Conservation (phyloP, 2,329 filamentous ascomycete genomes). For the Fusarium goolgardi region DNA sequence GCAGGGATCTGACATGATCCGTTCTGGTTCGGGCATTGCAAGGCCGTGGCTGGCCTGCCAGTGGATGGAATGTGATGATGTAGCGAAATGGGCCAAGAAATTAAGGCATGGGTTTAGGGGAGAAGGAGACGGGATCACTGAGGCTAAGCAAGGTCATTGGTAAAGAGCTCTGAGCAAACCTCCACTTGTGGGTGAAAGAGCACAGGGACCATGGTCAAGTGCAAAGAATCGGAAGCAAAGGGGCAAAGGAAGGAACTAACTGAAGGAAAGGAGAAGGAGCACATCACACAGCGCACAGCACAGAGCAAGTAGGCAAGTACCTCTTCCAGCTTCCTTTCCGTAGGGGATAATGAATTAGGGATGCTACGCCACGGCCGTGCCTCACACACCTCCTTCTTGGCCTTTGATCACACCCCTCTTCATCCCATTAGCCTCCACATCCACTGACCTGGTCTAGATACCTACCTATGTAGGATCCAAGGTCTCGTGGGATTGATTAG, state of each 20-base stretch:
- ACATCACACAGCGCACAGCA: background rate
- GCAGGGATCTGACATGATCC: slow-evolving; percentile 31
- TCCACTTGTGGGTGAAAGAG: slow-evolving; percentile 11
- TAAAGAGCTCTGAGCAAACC: slow-evolving; percentile 18
- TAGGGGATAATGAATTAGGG: background rate
- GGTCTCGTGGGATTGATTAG: slow-evolving; percentile 33
- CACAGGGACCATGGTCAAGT: slow-evolving; percentile 22
- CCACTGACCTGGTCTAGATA: slow-evolving; percentile 5
- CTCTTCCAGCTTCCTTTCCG: background rate
- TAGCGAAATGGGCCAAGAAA: slow-evolving; percentile 38
- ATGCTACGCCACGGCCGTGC: slow-evolving; percentile 7
- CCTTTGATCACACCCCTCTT: slow-evolving; percentile 3
- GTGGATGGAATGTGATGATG: slow-evolving; percentile 43
- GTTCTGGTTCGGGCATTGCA: slow-evolving; percentile 35
- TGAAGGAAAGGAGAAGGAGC: slow-evolving; percentile 11
- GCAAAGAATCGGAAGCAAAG: slow-evolving; percentile 8
- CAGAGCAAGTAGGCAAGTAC: background rate
- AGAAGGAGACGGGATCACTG: slow-evolving; percentile 2
- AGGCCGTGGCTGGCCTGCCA: slow-evolving; percentile 33
- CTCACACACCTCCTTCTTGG: slow-evolving; percentile 15
- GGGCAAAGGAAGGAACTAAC: slow-evolving; percentile 18
- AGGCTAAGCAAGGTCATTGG: slow-evolving; percentile 5
- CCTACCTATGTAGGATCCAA: slow-evolving; percentile 10
- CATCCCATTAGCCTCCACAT: background rate
- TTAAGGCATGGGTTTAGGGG: slow-evolving; percentile 21